These are phyloP conservation scores for Leucosporidium scottii DNA, from an alignment of 768 basidiomycete genomes.

Conservation along the genomic window DNA sequence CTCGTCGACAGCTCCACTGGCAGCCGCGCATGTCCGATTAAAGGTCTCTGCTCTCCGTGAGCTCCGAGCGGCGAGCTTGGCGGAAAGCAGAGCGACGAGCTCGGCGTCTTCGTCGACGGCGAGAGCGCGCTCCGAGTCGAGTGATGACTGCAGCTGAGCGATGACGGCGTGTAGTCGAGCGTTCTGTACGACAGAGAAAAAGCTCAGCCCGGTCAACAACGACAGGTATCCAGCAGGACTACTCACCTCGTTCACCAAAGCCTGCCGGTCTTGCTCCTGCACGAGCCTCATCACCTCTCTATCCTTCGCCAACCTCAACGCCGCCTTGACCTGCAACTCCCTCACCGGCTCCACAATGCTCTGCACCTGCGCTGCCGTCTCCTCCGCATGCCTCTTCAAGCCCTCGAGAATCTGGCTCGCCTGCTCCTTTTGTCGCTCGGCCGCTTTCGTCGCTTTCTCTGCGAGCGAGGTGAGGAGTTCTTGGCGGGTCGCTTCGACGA, in stretches of 20 bases:
- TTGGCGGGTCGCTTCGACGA: conserved; percentile 16
- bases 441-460: background rate
- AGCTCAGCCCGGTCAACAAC: too few relatives aligned
- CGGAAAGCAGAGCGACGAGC: background rate
- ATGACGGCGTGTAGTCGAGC: background rate
- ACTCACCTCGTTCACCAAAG: conserved; percentile 1
- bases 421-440: background rate
- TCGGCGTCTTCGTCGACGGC: background rate
- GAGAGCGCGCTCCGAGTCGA: background rate
- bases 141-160: background rate
- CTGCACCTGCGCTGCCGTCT: background rate
- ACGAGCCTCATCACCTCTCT: background rate
- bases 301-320: background rate
- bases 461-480: background rate
- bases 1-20: background rate
- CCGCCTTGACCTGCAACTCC: background rate
- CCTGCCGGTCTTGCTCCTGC: conserved; percentile 2
- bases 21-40: background rate
- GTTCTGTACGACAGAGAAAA: background rate
- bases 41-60: background rate
- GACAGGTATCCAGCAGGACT: too few relatives aligned
- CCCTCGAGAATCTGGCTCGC: background rate
- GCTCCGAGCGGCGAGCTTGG: background rate
- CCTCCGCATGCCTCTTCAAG: background rate
- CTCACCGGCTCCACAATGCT: conserved; percentile 4